Percentiles rank a stretch among this genome's conserved stretches.
phyloP scores from a whole-genome alignment of 2,329 filamentous ascomycete species.

The Colletotrichum euphorbiae region DNA sequence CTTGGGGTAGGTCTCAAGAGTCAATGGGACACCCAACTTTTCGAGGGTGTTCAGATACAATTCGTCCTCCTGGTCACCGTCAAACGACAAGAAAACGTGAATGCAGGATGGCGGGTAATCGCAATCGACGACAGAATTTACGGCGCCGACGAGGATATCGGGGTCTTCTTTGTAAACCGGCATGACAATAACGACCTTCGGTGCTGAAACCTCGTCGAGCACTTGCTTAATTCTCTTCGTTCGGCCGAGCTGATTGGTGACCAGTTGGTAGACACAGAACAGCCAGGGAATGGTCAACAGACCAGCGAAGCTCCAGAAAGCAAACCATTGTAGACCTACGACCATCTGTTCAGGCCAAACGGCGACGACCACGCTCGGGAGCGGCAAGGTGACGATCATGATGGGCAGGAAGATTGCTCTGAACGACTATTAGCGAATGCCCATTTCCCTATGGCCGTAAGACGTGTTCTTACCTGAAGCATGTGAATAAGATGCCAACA shows the following conservation, averaged over 20 bases:
- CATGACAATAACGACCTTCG: constrained; percentile 97
- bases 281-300: constrained; percentile 91
- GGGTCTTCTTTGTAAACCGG: constrained; percentile 95
- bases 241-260: constrained; percentile 87
- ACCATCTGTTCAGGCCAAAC: constrained; percentile 80
- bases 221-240: constrained; percentile 85
- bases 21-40: constrained; percentile 83
- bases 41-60: constrained; percentile 88
- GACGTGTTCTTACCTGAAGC: background rate
- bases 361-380: constrained; percentile 77
- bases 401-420: constrained; percentile 87
- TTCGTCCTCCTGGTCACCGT: constrained; percentile 89
- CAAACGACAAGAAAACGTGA: constrained; percentile 95
- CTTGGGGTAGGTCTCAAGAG: constrained; percentile 81
- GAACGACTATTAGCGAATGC: constrained; percentile 36
- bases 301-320: constrained; percentile 91
- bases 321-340: constrained; percentile 87
- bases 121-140: constrained; percentile 92
- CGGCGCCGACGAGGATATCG: constrained; percentile 83
- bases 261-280: constrained; percentile 90
- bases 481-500: constrained; percentile 75
- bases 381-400: constrained; percentile 91
- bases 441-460: background rate
- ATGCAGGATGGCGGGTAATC: constrained; percentile 94
- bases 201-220: constrained; percentile 85